Evolutionary conservation across 2,329 filamentous ascomycete genomes (phyloP).

Genomic region (Pseudogymnoascus sp.): DNA sequence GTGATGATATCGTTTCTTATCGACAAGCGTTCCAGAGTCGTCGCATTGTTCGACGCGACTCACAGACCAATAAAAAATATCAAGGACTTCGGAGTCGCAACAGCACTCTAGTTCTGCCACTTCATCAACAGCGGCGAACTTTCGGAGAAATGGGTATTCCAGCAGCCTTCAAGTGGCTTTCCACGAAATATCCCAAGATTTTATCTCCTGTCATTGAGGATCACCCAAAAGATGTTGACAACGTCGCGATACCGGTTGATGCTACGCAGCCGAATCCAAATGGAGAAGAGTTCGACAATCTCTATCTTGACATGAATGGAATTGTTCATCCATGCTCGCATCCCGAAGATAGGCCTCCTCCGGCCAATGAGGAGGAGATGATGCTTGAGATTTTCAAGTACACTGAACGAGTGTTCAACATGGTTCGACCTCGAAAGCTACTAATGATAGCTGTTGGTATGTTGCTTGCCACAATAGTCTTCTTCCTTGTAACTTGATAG

Average conservation of each 20-base stretch:
- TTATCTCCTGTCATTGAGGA: conserved; percentile 88
- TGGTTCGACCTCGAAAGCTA: conserved; percentile 92
- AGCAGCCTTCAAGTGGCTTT: conserved; percentile 78
- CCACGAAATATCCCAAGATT: conserved; percentile 95
- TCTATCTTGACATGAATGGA: conserved; percentile 99
- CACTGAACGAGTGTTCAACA: conserved; percentile 97
- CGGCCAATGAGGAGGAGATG: conserved; percentile 96
- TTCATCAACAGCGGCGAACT: not conserved
- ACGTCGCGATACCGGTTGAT: conserved; percentile 76
- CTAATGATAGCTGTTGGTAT: conserved; percentile 94
- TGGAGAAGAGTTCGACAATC: conserved; percentile 93
- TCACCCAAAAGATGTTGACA: conserved; percentile 72
- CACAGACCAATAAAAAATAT: not conserved
- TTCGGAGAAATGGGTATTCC: conserved; percentile 73
- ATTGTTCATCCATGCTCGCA: conserved; percentile 99
- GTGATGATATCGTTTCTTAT: conserved; percentile 2
- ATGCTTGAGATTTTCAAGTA: conserved; percentile 98
- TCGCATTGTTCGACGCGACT: conserved; percentile 7
- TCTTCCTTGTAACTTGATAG: not conserved
- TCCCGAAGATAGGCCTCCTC: conserved; percentile 85
- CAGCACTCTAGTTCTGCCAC: conserved; percentile 5
- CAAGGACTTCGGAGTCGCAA: conserved; percentile 5
- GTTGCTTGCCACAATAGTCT: conserved; percentile 26
- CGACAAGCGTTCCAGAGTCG: not conserved
- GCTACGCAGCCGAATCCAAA: conserved; percentile 83